Evolutionary conservation across 306 rosid genomes (phyloP), one percentile per base, ranked within the genome.

Genomic region (Gillenia trifoliata): DNA sequence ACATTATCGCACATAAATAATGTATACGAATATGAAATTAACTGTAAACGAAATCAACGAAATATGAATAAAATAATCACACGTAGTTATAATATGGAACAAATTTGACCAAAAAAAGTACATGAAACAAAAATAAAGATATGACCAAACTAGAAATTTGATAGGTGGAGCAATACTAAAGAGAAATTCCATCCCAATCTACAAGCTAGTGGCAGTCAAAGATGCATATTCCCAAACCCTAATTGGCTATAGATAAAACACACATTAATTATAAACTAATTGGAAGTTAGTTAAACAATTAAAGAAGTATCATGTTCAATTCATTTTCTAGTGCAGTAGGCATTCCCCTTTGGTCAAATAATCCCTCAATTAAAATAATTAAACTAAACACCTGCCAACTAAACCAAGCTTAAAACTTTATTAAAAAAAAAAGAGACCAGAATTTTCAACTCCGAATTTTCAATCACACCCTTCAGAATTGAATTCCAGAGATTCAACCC

Each of bases 301-400:
- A 23, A n/a, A 2, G 12, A 26, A 34, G 12, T 1, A 57, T 5
- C 11, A 61, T 45, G 61, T 56, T 72, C 23, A 36, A 23, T 69
- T 33, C 23, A 17, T 7, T 52, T 20, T 19, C 11, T 26, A 34
- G 69, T 74, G 64, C 61, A 62, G 63, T 34, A 22, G 60, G 60
- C 60, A 60, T 2, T 1, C 67, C 12, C 66, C 38, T 28, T 11
- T 41, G 70, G 82, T 80, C 83, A 84, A 64, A 73, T 4, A 47
- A 49, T n/a, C 52, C 59, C 68, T 25, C 62, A 34, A 66, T 67
- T 66, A 60, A 59, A 34, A 45, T 63, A 45, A 34, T 36, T 72
- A n/a, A n/a, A 22, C 11, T 40, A 3, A 40, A 11, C 45, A 11
- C 15, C 15, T 40, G 45, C 62, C 62, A 11, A 56, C 31, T 56